Conservation (phyloP, 2,329 filamentous ascomycete species). For the Basipetospora chlamydospora region DNA sequence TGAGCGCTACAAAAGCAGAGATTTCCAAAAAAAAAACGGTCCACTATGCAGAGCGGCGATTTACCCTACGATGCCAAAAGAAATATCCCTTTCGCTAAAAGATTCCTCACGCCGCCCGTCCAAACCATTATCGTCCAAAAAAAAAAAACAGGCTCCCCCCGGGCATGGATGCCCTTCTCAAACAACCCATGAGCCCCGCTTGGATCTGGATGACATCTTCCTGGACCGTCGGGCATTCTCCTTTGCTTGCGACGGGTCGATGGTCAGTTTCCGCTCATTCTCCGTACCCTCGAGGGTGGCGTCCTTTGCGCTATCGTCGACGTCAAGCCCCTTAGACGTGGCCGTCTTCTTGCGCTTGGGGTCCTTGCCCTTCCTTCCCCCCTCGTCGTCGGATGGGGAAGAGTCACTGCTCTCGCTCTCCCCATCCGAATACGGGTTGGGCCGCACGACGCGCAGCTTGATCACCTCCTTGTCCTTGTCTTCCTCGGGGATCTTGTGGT, state of each 20-base stretch:
- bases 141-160: no score
- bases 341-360: conserved; percentile 6
- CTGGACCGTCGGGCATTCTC: neutral
- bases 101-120: no score
- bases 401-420: neutral
- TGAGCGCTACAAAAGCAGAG: no score
- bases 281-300: conserved; percentile 22
- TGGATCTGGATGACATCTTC: neutral
- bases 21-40: no score
- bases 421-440: conserved; percentile 18
- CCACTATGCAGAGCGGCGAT: no score
- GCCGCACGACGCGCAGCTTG: conserved; percentile 23
- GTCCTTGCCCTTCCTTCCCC: conserved; percentile 10
- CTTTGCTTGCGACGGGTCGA: conserved; percentile 8
- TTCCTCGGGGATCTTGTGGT: conserved; percentile 26
- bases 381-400: conserved; percentile 11
- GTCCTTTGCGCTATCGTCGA: conserved; percentile 31
- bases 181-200: no score
- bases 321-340: conserved; percentile 22
- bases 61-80: no score
- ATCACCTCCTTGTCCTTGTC: conserved; percentile 20
- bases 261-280: conserved; percentile 20
- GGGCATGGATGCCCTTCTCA: no score
- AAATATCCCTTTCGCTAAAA: no score
- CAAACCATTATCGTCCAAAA: no score